Evolutionary conservation across 345 rosid genomes (phyloP).

Genomic region (Erodium maritimum): DNA sequence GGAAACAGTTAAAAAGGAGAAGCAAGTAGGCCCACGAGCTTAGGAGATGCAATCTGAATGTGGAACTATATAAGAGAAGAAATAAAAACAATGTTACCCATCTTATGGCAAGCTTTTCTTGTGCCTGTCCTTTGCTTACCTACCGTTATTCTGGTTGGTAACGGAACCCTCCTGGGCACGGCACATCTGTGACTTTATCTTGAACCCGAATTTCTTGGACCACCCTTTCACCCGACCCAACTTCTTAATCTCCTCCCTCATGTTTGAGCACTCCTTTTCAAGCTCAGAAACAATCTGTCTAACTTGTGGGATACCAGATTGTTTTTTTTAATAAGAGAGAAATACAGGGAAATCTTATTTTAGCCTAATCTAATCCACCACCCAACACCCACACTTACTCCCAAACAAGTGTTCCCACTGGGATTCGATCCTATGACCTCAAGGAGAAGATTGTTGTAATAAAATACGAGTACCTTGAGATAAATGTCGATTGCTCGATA

Average conservation of each 20-base stretch:
- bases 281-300: conserved; percentile 92
- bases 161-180: conserved; percentile 89
- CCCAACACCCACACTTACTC: too few relatives aligned
- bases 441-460: too few relatives aligned
- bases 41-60: too few relatives aligned
- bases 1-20: too few relatives aligned
- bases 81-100: background rate
- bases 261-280: conserved; percentile 63
- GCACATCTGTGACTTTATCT: conserved; percentile 86
- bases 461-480: conserved; percentile 91
- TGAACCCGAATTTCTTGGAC: conserved; percentile 65
- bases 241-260: conserved; percentile 93
- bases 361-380: too few relatives aligned
- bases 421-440: too few relatives aligned
- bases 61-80: too few relatives aligned
- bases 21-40: too few relatives aligned
- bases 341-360: too few relatives aligned
- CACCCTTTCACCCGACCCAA: conserved; percentile 30
- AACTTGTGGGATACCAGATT: too few relatives aligned
- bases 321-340: too few relatives aligned
- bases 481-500: conserved; percentile 93
- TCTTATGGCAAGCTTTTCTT: conserved; percentile 44
- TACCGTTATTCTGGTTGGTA: conserved; percentile 40
- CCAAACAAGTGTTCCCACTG: conserved; percentile 2
- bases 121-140: conserved; percentile 29